Conservation (phyloP, 805 yeast genomes). For the Saccharomycopsis sp. region DNA sequence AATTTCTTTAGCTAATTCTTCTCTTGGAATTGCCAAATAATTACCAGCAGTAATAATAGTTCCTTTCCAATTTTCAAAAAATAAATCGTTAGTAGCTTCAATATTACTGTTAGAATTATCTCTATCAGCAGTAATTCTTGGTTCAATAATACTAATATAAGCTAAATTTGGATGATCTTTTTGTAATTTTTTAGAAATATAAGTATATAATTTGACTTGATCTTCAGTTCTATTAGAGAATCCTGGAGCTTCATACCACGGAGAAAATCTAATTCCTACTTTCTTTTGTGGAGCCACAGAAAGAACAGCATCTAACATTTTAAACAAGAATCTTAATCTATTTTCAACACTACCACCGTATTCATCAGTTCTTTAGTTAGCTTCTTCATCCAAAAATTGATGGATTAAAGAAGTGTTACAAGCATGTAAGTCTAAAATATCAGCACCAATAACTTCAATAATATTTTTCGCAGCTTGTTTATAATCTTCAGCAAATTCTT, state of each 20-base stretch:
- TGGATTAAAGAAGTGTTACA: slow-evolving; percentile 51
- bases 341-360: slow-evolving; percentile 58
- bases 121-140: slow-evolving; percentile 20
- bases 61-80: slow-evolving; percentile 35
- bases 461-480: slow-evolving; percentile 40
- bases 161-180: slow-evolving; percentile 22
- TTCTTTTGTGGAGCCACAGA: too few species aligned
- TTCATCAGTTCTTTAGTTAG: slow-evolving; percentile 47
- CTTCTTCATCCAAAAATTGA: slow-evolving; percentile 34
- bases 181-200: slow-evolving; percentile 17
- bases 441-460: slow-evolving; percentile 38
- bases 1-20: slow-evolving; percentile 26
- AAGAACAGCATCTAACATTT: slow-evolving; percentile 38
- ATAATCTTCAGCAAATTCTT: slow-evolving; percentile 31
- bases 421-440: slow-evolving; percentile 51
- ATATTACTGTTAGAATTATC: too few species aligned
- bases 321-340: slow-evolving; percentile 39
- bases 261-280: slow-evolving; percentile 46
- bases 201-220: slow-evolving; percentile 27
- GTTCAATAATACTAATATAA: slow-evolving; percentile 19
- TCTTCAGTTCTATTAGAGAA: slow-evolving; percentile 26
- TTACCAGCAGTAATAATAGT: slow-evolving; percentile 32
- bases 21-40: slow-evolving; percentile 18
- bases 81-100: slow-evolving; percentile 26
- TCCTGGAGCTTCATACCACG: slow-evolving; percentile 34